These are phyloP conservation scores for Aspergillus sclerotialis DNA, from an alignment of 2,329 filamentous ascomycete species.

Conservation along the genomic window DNA sequence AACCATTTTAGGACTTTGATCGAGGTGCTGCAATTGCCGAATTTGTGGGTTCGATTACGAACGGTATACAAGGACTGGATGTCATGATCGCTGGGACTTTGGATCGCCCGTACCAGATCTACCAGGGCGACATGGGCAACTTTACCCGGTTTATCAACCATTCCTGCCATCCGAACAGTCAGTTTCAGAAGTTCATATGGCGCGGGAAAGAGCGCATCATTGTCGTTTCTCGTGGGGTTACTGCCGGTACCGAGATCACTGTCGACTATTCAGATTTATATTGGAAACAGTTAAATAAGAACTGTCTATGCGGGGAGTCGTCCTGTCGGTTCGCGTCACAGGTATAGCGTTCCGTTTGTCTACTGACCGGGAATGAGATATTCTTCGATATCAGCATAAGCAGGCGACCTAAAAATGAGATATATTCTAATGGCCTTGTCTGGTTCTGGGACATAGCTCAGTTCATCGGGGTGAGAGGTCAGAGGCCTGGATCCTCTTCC, in stretches of 20 bases:
- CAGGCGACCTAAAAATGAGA: too few species aligned
- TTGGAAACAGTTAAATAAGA: constrained; percentile 50
- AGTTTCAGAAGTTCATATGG: constrained; percentile 54
- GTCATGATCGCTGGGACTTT: constrained; percentile 46
- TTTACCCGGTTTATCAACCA: constrained; percentile 55
- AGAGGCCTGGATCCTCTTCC: too few species aligned
- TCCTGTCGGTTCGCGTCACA: constrained; percentile 34
- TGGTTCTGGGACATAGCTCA: too few species aligned
- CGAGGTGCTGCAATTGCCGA: constrained; percentile 49
- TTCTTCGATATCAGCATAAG: too few species aligned
- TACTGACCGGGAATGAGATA: too few species aligned
- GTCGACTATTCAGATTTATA: constrained; percentile 55
- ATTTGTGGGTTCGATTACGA: constrained; percentile 50
- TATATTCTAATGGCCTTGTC: too few species aligned
- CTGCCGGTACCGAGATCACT: constrained; percentile 48
- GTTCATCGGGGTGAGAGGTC: too few species aligned
- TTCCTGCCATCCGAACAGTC: constrained; percentile 51
- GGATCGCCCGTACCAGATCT: constrained; percentile 47
- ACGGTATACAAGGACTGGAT: constrained; percentile 45
- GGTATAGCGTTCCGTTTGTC: neutral
- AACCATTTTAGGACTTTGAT: constrained; percentile 40
- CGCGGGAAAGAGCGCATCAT: constrained; percentile 49
- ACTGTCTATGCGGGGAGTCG: constrained; percentile 47
- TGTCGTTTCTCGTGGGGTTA: constrained; percentile 49
- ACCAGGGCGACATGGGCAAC: constrained; percentile 49